Conservation (phyloP, 345 rosid genomes). For the Cardamine resedifolia region DNA sequence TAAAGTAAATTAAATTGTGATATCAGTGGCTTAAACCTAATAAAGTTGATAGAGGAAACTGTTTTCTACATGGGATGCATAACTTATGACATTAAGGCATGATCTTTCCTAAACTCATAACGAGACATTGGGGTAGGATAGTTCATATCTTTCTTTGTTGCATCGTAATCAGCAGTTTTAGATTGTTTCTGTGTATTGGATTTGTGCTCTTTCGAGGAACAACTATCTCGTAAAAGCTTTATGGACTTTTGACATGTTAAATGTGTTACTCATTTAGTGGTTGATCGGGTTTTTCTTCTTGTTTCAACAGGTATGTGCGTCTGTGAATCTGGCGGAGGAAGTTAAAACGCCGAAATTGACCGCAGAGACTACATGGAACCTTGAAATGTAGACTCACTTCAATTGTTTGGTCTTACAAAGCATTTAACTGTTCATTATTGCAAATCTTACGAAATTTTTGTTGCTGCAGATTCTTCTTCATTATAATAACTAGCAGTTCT, state of each 20-base stretch:
- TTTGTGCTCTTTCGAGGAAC: no score
- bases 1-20: not conserved
- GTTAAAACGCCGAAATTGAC: conserved; percentile 59
- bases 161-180: no score
- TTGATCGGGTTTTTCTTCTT: not conserved
- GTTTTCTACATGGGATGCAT: not conserved
- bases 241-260: no score
- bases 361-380: conserved; percentile 79
- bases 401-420: conserved; percentile 14
- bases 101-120: no score
- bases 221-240: no score
- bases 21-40: not conserved
- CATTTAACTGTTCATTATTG: not conserved
- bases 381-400: conserved; percentile 49
- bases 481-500: not conserved
- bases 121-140: no score
- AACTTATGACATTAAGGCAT: no score
- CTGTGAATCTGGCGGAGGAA: conserved; percentile 69
- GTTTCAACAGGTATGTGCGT: conserved; percentile 52
- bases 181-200: no score
- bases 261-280: no score
- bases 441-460: not conserved
- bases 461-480: not conserved
- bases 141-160: no score
- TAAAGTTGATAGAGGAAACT: not conserved